Evolutionary conservation across 768 basidiomycete genomes (phyloP), one percentile per base, ranked within the genome.

Genomic region (Phanerochaete carnosa): DNA sequence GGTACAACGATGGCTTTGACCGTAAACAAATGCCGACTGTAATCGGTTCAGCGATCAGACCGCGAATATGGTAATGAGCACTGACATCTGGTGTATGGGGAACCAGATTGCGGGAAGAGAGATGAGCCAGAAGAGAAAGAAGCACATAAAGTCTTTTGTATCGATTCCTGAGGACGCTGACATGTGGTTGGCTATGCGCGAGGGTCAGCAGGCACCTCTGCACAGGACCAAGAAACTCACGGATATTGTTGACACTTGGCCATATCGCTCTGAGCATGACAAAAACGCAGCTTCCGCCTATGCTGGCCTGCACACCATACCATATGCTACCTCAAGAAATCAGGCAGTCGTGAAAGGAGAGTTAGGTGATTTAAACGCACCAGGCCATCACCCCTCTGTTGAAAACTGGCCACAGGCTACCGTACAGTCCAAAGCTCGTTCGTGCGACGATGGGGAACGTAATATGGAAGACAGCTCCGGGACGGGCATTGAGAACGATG

Each of bases 91-190:
- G 76, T 94, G 90, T 51, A 92, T 85, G 12, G 89, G 90, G 65
- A 91, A 87, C 88, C 88, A 92, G 65, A 92, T 87, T 19, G 87
- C 85, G 9, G 89, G 90, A 30, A 93, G 80, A 32, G 86, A 89
- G 39, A 91, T 79, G 28, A 92, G 74, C 87, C 90, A 94, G 79
- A 93, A 95, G 60, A 94, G 77, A 79, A 94, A 88, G 83, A 94
- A 94, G 65, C 84, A 85, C 76, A 91, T 75, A 65, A 88, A 90
- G 74, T 90, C 85, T 56, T 82, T 80, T n/a, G 88, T 87, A 58
- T 79, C 88, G 32, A 84, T 92, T 46, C 90, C 90, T 61, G 89
- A 85, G 13, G 85, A 87, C 25, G 76, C 80, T n/a, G 90, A 87
- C 66, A 92, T 79, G 60, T 80, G 77, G 77, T 93, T 93, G 26